Conservation (phyloP, 2,329 filamentous ascomycete species). For the Magnaporthiopsis incrustans region DNA sequence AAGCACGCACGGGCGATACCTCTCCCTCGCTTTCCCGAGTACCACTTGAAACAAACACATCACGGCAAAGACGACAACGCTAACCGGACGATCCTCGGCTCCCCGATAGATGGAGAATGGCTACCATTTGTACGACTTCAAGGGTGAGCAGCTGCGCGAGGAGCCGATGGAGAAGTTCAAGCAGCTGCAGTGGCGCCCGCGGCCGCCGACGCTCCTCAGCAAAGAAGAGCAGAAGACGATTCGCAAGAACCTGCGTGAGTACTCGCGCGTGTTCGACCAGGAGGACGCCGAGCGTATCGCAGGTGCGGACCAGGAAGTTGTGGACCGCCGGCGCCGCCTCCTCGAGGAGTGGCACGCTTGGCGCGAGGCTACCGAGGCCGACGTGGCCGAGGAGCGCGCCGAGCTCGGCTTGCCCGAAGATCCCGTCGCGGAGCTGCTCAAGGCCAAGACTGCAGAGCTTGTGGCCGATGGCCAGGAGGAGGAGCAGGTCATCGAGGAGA, state of each 20-base stretch:
- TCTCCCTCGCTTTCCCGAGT: not conserved
- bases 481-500: slow-evolving; percentile 79
- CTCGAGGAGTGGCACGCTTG: slow-evolving; percentile 87
- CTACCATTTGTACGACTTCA: slow-evolving; percentile 97
- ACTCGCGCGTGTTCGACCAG: slow-evolving; percentile 90
- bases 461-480: slow-evolving; percentile 52
- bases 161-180: slow-evolving; percentile 95
- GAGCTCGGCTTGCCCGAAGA: slow-evolving; percentile 59
- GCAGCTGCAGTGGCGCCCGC: slow-evolving; percentile 91
- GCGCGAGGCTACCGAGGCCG: slow-evolving; percentile 64
- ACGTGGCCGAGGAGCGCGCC: slow-evolving; percentile 64
- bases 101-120: slow-evolving; percentile 86
- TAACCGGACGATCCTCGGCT: not conserved
- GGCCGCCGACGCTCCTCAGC: slow-evolving; percentile 79
- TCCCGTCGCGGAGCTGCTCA: slow-evolving; percentile 53
- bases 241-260: slow-evolving; percentile 97
- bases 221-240: slow-evolving; percentile 98
- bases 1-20: not conserved
- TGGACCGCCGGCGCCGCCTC: slow-evolving; percentile 74
- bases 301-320: slow-evolving; percentile 86
- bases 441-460: slow-evolving; percentile 44
- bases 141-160: slow-evolving; percentile 79
- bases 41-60: not conserved
- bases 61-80: not conserved
- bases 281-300: slow-evolving; percentile 90